These are phyloP conservation scores for Colletotrichum sp. DNA, from an alignment of 2,329 filamentous ascomycete genomes.

Conservation along the genomic window DNA sequence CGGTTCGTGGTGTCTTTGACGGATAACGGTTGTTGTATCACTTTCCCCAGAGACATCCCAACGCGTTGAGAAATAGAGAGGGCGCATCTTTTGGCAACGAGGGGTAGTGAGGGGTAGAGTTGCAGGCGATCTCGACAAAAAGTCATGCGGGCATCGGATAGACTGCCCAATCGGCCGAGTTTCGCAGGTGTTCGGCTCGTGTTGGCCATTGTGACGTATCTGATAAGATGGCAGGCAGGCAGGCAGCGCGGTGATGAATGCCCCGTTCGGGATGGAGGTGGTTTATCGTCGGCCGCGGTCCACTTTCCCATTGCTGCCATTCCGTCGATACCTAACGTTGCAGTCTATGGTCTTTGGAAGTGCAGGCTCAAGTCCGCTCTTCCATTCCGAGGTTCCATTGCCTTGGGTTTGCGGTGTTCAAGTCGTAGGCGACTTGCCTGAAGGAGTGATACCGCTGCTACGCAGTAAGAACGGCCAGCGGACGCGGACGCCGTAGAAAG, in stretches of 20 bases:
- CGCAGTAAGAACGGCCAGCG: not conserved
- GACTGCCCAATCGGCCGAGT: constrained; percentile 9
- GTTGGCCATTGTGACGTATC: not conserved
- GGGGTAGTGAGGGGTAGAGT: not conserved
- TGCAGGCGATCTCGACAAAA: not conserved
- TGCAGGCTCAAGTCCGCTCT: not conserved
- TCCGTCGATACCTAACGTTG: not conserved
- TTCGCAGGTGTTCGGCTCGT: not conserved
- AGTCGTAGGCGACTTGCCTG: not conserved
- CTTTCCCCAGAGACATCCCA: not conserved
- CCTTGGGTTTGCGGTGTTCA: not conserved
- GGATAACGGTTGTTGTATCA: not conserved
- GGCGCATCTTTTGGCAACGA: not conserved
- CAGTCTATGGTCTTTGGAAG: not conserved
- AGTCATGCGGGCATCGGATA: constrained; percentile 9
- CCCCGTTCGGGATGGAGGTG: not conserved
- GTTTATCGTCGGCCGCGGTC: not conserved
- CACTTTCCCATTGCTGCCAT: not conserved
- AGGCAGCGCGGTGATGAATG: not conserved
- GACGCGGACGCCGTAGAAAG: constrained; percentile 4
- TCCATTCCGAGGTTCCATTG: not conserved
- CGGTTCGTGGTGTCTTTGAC: not conserved
- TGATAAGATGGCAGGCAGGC: not conserved
- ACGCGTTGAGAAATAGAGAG: not conserved
- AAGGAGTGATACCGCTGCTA: not conserved